Conservation (phyloP, 208 protist genomes). For the Leishmania tropica region DNA sequence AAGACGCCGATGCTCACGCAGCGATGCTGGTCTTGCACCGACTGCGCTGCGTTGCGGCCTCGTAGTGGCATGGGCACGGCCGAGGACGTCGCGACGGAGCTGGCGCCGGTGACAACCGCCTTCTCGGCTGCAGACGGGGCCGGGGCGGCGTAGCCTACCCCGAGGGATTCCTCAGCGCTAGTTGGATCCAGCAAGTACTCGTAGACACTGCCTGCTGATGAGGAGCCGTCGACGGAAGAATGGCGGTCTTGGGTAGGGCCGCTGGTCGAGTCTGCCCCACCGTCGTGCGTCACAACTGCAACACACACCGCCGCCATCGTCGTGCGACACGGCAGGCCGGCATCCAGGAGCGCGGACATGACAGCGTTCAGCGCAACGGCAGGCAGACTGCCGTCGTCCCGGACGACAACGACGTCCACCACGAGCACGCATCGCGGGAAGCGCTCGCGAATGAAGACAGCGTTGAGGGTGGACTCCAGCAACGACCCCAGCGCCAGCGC, state of each 20-base stretch:
- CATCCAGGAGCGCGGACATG: slow-evolving; percentile 86
- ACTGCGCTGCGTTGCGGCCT: not conserved
- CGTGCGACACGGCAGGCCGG: slow-evolving; percentile 79
- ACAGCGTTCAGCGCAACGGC: slow-evolving; percentile 80
- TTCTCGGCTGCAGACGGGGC: slow-evolving; percentile 8
- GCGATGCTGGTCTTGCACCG: slow-evolving; percentile 3
- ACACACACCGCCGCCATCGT: slow-evolving; percentile 80
- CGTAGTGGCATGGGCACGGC: not conserved
- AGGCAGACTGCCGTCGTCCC: slow-evolving; percentile 74
- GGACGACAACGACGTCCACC: slow-evolving; percentile 67
- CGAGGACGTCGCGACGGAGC: not conserved
- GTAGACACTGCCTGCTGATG: not conserved
- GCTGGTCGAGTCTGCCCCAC: slow-evolving; percentile 1
- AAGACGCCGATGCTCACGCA: slow-evolving; percentile 55
- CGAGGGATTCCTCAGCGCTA: slow-evolving; percentile 49
- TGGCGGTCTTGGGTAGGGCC: not conserved
- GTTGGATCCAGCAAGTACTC: slow-evolving; percentile 75
- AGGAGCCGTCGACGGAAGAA: not conserved
- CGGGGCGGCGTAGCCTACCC: slow-evolving; percentile 5
- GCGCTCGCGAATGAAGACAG: slow-evolving; percentile 55
- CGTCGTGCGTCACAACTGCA: slow-evolving; percentile 21
- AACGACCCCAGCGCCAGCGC: slow-evolving; percentile 47
- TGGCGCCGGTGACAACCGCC: not conserved
- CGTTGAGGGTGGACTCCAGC: slow-evolving; percentile 45
- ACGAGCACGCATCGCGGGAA: slow-evolving; percentile 67